Base-by-base conservation (phyloP, 306 rosid species). In the Comarum palustre region DNA sequence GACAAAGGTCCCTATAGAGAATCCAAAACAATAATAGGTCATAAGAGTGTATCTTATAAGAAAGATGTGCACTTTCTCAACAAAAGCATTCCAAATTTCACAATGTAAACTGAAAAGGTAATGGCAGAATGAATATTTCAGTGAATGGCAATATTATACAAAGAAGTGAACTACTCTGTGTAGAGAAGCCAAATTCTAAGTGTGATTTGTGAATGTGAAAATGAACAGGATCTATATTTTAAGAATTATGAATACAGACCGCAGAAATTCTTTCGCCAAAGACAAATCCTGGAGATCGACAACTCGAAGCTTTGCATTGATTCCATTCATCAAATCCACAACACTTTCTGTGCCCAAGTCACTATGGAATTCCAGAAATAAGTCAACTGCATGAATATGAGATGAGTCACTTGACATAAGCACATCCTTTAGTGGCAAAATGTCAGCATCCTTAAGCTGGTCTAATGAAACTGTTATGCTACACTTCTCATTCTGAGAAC, bases 231-330 rank as follows among this genome's bases (percentile, higher is more conserved):
- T 43, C 73, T 20, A 69, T 50, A 39, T 5, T 17, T 1, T 68
- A 24, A 39, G 22, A 45, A 32, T 55, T 43, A 25, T 10, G 61
- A 55, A 42, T 66, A 76, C 79, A 72, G 68, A 90, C 96, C 96
- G 71, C 77, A 84, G 62, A 87, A 84, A 83, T 76, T 88, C 86
- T 41, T 83, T 86, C 76, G 82, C 88, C 74, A 77, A 64, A 34
- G 90, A 82, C 69, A 82, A 63, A 80, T 86, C 90, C 41, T 63
- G 88, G 65, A 88, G 87, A 82, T 88, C 84, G 19, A 90, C 87
- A 77, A 77, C 84, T 73, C 85, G 96, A 80, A 90, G 93, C 87
- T 90, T 90, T 76, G 64, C 84, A 71, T 80, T 79, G 34, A 90
- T 57, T 65, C 86, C 88, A 72, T 76, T 84, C 83, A 88, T 84